Percentiles rank a stretch among this genome's conserved stretches.
These are phyloP conservation scores for Oenanthe javanica DNA, from an alignment of 140 eudicot genomes.

Conservation along the genomic window DNA sequence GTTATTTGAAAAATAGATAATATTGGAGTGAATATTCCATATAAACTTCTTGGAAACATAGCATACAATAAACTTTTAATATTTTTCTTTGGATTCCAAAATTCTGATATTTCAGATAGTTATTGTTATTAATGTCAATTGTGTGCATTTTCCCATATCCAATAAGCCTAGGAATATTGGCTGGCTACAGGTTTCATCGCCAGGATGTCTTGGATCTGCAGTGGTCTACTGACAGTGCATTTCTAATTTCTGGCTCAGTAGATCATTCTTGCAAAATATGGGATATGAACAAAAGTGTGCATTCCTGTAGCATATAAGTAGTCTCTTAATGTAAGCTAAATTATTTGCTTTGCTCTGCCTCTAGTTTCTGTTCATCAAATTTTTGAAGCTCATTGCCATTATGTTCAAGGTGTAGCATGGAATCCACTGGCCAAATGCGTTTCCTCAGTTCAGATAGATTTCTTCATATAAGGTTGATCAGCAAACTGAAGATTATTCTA, in stretches of 20 bases:
- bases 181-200: constrained; percentile 50
- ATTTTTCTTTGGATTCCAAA: neutral
- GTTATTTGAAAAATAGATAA: neutral
- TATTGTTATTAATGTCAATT: no score
- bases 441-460: constrained; percentile 93
- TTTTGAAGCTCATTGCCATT: constrained; percentile 79
- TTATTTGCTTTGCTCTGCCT: neutral
- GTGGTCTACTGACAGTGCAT: constrained; percentile 77
- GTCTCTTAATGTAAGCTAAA: constrained; percentile 14
- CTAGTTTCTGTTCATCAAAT: constrained; percentile 84
- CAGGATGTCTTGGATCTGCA: constrained; percentile 83
- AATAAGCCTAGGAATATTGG: neutral
- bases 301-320: neutral
- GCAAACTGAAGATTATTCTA: constrained; percentile 50
- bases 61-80: no score
- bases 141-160: neutral
- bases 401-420: constrained; percentile 96
- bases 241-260: constrained; percentile 79
- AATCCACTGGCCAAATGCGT: constrained; percentile 74
- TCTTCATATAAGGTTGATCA: constrained; percentile 29
- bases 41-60: neutral
- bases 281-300: constrained; percentile 80
- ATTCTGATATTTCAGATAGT: neutral
- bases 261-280: constrained; percentile 92
- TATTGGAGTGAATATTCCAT: no score